Base-by-base conservation (phyloP, 2,329 filamentous ascomycete genomes). In the Aspergillus transmontanensis region DNA sequence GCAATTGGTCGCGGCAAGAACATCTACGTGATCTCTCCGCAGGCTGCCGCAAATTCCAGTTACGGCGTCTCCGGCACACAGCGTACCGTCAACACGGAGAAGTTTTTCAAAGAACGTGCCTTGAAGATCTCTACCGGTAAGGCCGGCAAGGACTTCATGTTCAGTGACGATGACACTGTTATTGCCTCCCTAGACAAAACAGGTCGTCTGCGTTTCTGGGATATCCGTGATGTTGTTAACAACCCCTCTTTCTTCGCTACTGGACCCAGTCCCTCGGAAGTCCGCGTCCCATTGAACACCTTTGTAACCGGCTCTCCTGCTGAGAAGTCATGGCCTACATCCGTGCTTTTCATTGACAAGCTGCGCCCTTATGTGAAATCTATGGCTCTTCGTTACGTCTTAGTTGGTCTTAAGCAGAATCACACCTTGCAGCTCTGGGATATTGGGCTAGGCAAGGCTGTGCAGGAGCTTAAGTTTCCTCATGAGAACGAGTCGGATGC, bases 401-500 rank as follows among this genome's bases (percentile, higher is more conserved):
- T 99, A 76, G 92, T 99, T 66, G 95, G 95, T 72, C 93, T 98
- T 87, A 97, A 98, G 83, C 95, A 99, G 79, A 99, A 99, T 79
- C 95, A 99, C 81, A 96, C 94, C 61, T 87, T 99, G 66, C 96
- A 99, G 83, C 87, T 99, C 51, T 99, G 95, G 96, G 95, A 99
- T 82, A 89, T 99, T 74, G 93, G 92, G 48, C 89, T 99, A 39
- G 91, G 91, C 69, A 97, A 97, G 80, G 92, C 94, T 34, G 95
- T 99, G 43, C 94, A 99, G 77, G 95, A 99, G 81, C 90, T 99
- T 77, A 95, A 97, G 76, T 88, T 99, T 61, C 95, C 95, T 1
- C 94, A 99, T 75, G 92, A 92, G 80, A 96, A 95, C 75, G 94
- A 98, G 76, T 96, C 93, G 3, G 94, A 97, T 78, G 93, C 93